Evolutionary conservation across 495 filamentous ascomycete genomes (phyloP).

Genomic region (Trichoderma reesei): DNA sequence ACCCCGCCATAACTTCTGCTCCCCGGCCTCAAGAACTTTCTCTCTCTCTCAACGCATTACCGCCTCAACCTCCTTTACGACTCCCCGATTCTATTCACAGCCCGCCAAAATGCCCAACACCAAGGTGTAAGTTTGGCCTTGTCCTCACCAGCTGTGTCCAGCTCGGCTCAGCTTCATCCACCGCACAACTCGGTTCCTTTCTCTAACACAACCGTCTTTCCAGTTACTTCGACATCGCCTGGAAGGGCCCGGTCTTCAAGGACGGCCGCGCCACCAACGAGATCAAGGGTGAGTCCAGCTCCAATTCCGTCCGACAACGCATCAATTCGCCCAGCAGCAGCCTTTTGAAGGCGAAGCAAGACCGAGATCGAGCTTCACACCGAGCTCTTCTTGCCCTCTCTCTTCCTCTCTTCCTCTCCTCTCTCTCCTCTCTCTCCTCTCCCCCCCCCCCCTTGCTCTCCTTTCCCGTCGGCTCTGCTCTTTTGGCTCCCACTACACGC

Average conservation of each 20-base stretch:
- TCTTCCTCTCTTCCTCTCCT: too few species aligned
- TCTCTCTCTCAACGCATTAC: constrained; percentile 6
- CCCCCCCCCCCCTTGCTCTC: too few species aligned
- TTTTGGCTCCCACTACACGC: too few species aligned
- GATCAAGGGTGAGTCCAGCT: constrained; percentile 47
- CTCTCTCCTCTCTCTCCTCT: too few species aligned
- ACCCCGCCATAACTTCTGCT: constrained; percentile 15
- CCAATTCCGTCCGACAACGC: neutral
- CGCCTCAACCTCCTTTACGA: constrained; percentile 5
- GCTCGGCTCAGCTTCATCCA: constrained; percentile 1
- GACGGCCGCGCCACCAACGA: constrained; percentile 45
- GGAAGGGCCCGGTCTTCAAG: constrained; percentile 58
- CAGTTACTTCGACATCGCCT: constrained; percentile 39
- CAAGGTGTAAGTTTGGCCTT: constrained; percentile 7
- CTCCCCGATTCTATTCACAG: constrained; percentile 10
- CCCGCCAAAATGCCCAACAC: constrained; percentile 10
- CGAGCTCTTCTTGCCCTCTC: neutral
- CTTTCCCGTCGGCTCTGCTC: too few species aligned
- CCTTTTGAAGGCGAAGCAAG: neutral
- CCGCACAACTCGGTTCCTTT: neutral
- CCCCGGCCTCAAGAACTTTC: constrained; percentile 7
- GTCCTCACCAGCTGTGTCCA: too few species aligned
- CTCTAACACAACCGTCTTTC: constrained; percentile 8
- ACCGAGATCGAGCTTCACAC: neutral
- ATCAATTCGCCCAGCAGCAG: neutral